Evolutionary conservation across 2,329 filamentous ascomycete genomes (phyloP).

Genomic region (Arthroderma sp.): DNA sequence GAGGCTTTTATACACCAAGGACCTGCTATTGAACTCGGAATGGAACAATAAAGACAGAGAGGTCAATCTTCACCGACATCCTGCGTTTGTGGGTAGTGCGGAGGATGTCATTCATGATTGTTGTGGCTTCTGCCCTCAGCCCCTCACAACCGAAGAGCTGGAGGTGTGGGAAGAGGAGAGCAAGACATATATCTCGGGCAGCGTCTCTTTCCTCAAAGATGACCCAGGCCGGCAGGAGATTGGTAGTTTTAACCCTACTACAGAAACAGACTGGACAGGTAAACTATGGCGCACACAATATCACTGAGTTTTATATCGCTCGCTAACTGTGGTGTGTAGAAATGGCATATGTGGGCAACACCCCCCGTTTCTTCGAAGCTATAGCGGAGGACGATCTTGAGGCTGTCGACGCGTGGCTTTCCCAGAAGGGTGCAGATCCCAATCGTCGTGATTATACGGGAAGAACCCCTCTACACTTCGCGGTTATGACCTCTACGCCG

Average conservation of each 20-base stretch:
- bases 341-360: slow-evolving; percentile 79
- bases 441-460: slow-evolving; percentile 68
- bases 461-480: slow-evolving; percentile 65
- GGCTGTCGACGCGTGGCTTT: slow-evolving; percentile 55
- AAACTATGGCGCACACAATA: not conserved
- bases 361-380: slow-evolving; percentile 61
- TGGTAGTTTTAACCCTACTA: slow-evolving; percentile 65
- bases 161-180: slow-evolving; percentile 57
- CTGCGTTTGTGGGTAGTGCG: slow-evolving; percentile 68
- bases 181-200: slow-evolving; percentile 63
- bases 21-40: slow-evolving; percentile 70
- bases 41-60: slow-evolving; percentile 74
- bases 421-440: slow-evolving; percentile 54
- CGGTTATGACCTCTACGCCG: slow-evolving; percentile 52
- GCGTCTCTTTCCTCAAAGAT: slow-evolving; percentile 62
- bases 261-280: slow-evolving; percentile 64
- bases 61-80: slow-evolving; percentile 68
- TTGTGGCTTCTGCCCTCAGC: slow-evolving; percentile 62
- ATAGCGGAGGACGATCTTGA: slow-evolving; percentile 64
- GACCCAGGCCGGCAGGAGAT: slow-evolving; percentile 66
- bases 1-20: slow-evolving; percentile 67
- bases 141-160: slow-evolving; percentile 56
- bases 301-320: not conserved
- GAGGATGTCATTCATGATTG: slow-evolving; percentile 67
- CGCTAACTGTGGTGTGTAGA: slow-evolving; percentile 21